Percentiles rank a stretch among this genome's conserved stretches.
Conservation (phyloP, 768 basidiomycete species). For the Serpula lacrymans region DNA sequence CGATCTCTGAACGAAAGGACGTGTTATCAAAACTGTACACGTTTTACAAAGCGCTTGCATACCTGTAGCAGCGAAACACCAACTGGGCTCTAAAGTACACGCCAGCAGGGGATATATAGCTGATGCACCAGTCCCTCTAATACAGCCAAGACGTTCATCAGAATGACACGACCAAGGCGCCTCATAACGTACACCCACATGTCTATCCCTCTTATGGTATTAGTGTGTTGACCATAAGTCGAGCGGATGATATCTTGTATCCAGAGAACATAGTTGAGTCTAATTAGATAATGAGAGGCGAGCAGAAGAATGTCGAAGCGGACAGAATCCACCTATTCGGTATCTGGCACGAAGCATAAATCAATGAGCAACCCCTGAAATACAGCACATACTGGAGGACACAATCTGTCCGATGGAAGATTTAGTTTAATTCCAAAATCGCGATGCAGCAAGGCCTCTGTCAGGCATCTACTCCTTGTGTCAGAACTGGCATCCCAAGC, state of each 20-base stretch:
- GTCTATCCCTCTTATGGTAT: slow-evolving; percentile 56
- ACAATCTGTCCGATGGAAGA: slow-evolving; percentile 71
- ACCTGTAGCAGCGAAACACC: slow-evolving; percentile 74
- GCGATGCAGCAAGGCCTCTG: slow-evolving; percentile 69
- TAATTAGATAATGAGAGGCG: slow-evolving; percentile 22
- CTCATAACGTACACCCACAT: slow-evolving; percentile 55
- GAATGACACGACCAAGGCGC: too few species aligned
- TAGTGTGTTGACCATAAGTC: slow-evolving; percentile 15
- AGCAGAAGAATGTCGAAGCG: not conserved
- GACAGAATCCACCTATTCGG: slow-evolving; percentile 57
- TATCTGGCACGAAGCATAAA: slow-evolving; percentile 47
- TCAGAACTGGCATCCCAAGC: slow-evolving; percentile 3
- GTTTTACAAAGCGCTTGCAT: not conserved
- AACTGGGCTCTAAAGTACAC: slow-evolving; percentile 47
- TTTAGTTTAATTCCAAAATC: slow-evolving; percentile 67
- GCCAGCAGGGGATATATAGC: slow-evolving; percentile 85
- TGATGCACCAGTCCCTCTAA: slow-evolving; percentile 89
- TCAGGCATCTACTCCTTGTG: slow-evolving; percentile 56
- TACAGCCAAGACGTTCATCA: too few species aligned
- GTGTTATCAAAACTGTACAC: too few species aligned
- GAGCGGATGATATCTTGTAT: slow-evolving; percentile 63
- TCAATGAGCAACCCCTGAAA: too few species aligned
- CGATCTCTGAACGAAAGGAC: slow-evolving; percentile 54
- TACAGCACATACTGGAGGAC: slow-evolving; percentile 76
- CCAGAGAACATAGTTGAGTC: slow-evolving; percentile 88